These are phyloP conservation scores for Prunus kanzakura DNA, from an alignment of 306 rosid species.

Conservation along the genomic window DNA sequence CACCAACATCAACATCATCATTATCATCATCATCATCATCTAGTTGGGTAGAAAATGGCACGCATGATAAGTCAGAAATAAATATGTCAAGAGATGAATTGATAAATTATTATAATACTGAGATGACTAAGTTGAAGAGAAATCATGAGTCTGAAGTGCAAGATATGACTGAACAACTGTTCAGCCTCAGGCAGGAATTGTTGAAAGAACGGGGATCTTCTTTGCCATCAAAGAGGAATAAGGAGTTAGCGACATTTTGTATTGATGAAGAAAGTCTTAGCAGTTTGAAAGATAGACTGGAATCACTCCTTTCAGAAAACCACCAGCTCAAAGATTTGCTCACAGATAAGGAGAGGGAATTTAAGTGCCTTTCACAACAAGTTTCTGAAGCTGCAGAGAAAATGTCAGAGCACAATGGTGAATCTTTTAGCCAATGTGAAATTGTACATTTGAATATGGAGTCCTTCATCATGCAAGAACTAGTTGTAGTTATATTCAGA, in stretches of 20 bases:
- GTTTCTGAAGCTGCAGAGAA: slow-evolving; percentile 50
- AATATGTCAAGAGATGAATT: slow-evolving; percentile 49
- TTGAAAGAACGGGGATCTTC: slow-evolving; percentile 51
- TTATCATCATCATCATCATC: slow-evolving; percentile 4
- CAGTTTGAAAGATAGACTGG: slow-evolving; percentile 59
- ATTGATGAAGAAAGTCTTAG: slow-evolving; percentile 46
- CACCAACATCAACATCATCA: background rate
- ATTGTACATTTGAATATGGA: slow-evolving; percentile 58
- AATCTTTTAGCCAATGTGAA: slow-evolving; percentile 35
- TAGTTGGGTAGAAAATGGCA: slow-evolving; percentile 59
- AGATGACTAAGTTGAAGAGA: slow-evolving; percentile 73
- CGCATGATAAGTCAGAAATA: slow-evolving; percentile 42
- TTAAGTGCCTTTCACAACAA: slow-evolving; percentile 47
- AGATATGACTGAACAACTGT: slow-evolving; percentile 54
- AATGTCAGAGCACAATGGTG: slow-evolving; percentile 39
- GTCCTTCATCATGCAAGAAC: slow-evolving; percentile 43
- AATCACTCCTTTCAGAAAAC: slow-evolving; percentile 33
- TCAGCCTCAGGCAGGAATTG: slow-evolving; percentile 50
- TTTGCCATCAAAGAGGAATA: slow-evolving; percentile 57
- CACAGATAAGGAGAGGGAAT: slow-evolving; percentile 48
- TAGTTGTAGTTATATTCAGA: slow-evolving; percentile 38
- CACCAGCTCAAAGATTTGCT: slow-evolving; percentile 54
- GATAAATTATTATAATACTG: slow-evolving; percentile 35
- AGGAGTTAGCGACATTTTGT: slow-evolving; percentile 45
- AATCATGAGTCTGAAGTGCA: slow-evolving; percentile 73